These are phyloP conservation scores for Calonectria hawksworthii DNA, from an alignment of 2,329 filamentous ascomycete genomes.

Conservation along the genomic window DNA sequence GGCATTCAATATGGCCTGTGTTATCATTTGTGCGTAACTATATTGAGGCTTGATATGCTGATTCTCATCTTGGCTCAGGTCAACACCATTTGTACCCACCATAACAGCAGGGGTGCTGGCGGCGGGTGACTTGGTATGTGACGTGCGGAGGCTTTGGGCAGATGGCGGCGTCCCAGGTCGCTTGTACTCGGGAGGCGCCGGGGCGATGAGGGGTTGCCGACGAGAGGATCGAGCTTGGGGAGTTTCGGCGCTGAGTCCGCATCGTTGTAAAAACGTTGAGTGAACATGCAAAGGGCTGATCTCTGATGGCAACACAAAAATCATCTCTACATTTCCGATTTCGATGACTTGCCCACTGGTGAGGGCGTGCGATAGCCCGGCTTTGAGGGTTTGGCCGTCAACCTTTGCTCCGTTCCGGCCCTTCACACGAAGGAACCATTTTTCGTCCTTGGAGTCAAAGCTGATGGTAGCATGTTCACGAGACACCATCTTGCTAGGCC, in stretches of 20 bases:
- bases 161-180: constrained; percentile 73
- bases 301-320: constrained; percentile 92
- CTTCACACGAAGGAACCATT: constrained; percentile 89
- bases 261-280: constrained; percentile 77
- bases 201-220: constrained; percentile 66
- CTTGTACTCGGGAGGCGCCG: constrained; percentile 72
- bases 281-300: constrained; percentile 76
- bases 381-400: constrained; percentile 79
- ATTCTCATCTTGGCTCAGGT: constrained; percentile 85
- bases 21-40: constrained; percentile 97
- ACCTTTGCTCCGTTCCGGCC: constrained; percentile 93
- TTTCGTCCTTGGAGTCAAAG: constrained; percentile 76
- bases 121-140: constrained; percentile 49
- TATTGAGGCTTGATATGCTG: constrained; percentile 95
- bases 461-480: constrained; percentile 82
- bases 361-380: constrained; percentile 75
- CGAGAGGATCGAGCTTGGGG: constrained; percentile 47
- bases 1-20: constrained; percentile 92
- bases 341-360: constrained; percentile 92
- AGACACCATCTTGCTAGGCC: constrained; percentile 85
- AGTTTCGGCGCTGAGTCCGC: constrained; percentile 62
- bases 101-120: constrained; percentile 54
- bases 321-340: constrained; percentile 95
- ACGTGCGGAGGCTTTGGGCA: constrained; percentile 47
- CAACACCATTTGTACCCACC: constrained; percentile 68